phyloP scores from a whole-genome alignment of 2,329 filamentous ascomycete genomes.

The Diaporthe citrichinensis region DNA sequence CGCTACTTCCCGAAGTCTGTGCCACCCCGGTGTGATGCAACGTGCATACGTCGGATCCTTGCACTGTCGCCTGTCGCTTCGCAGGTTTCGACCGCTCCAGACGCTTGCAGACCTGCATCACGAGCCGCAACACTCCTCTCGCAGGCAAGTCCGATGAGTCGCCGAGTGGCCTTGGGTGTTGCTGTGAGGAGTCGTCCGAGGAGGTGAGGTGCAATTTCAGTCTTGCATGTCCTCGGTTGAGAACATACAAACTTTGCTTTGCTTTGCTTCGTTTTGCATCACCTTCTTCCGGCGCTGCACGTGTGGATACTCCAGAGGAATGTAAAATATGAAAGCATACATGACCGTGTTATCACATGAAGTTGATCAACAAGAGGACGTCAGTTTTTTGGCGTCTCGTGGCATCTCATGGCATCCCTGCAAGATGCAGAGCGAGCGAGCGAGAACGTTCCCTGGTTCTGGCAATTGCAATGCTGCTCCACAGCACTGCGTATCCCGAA shows the following conservation, averaged over 20 bases:
- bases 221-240: not conserved
- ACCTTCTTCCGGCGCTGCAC: not conserved
- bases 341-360: conserved; percentile 10
- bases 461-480: conserved; percentile 15
- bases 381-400: conserved; percentile 2
- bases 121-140: conserved; percentile 4
- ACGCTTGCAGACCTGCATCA: conserved; percentile 15
- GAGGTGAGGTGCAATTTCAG: not conserved
- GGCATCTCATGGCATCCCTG: conserved; percentile 14
- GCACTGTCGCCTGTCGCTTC: conserved; percentile 20
- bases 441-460: conserved; percentile 20
- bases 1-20: conserved; percentile 23
- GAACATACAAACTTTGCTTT: not conserved
- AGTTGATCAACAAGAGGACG: not conserved
- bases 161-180: not conserved
- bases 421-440: not conserved
- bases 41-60: conserved; percentile 15
- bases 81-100: conserved; percentile 31
- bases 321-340: not conserved
- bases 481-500: conserved; percentile 23
- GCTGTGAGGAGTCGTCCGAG: not conserved
- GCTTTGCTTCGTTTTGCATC: not conserved
- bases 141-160: conserved; percentile 13
- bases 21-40: conserved; percentile 29
- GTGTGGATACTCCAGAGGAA: not conserved